Conservation (phyloP, 495 filamentous ascomycete genomes). For the Tuber indicum region DNA sequence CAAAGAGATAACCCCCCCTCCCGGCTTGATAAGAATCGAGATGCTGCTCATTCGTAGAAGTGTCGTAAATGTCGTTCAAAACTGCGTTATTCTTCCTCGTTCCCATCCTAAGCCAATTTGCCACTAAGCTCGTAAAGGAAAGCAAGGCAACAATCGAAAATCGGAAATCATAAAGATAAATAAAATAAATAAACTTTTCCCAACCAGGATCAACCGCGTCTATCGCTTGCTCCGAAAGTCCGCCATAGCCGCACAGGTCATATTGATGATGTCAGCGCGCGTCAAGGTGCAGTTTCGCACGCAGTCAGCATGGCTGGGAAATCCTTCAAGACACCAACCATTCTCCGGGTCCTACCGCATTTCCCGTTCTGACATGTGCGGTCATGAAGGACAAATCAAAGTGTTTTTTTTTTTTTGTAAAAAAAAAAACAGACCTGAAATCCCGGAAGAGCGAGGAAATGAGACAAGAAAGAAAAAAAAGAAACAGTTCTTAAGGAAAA, state of each 20-base stretch:
- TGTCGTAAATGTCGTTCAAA: constrained; percentile 21
- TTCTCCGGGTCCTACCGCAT: constrained; percentile 13
- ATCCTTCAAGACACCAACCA: constrained; percentile 2
- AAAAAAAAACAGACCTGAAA: constrained; percentile 18
- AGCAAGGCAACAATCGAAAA: not conserved
- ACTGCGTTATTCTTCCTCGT: not conserved
- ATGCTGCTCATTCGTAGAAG: constrained; percentile 1
- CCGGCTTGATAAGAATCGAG: not conserved
- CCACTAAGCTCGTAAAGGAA: not conserved
- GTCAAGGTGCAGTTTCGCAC: constrained; percentile 30
- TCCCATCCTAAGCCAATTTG: not conserved
- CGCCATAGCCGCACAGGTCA: constrained; percentile 21
- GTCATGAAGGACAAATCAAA: constrained; percentile 15
- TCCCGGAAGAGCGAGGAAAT: constrained; percentile 18
- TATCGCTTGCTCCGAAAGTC: constrained; percentile 26
- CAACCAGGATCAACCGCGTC: constrained; percentile 26
- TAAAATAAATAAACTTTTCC: constrained; percentile 32
- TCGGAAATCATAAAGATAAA: not conserved
- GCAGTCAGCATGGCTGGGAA: constrained; percentile 28
- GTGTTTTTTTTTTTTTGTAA: constrained; percentile 22
- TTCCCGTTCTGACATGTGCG: constrained; percentile 25
- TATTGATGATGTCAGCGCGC: constrained; percentile 29
- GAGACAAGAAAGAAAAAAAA: constrained; percentile 22
- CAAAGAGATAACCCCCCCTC: not conserved
- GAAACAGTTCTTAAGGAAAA: constrained; percentile 13